Conservation (phyloP, 1,284 basidiomycete species). For the Puccinia hordei region DNA sequence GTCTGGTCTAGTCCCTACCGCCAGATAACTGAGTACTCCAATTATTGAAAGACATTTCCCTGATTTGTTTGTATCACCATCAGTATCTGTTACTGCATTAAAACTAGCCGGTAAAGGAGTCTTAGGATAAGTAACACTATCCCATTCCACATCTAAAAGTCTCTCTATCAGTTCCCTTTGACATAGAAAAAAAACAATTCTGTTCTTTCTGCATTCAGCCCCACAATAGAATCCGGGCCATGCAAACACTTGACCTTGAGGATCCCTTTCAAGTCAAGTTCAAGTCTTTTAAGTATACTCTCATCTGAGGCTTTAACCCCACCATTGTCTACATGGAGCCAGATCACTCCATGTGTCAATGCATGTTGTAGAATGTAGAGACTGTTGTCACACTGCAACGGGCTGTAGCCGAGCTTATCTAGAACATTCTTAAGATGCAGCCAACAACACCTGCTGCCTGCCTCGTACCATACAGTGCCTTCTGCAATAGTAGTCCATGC, state of each 20-base stretch:
- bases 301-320: neutral
- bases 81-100: neutral
- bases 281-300: neutral
- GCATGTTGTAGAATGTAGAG: neutral
- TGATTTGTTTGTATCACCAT: neutral
- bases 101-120: neutral
- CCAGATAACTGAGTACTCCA: slow-evolving; percentile 14
- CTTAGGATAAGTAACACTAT: neutral
- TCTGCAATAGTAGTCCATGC: neutral
- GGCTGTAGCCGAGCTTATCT: neutral
- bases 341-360: neutral
- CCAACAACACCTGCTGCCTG: slow-evolving; percentile 40
- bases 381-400: neutral
- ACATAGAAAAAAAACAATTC: neutral
- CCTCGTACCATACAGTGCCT: slow-evolving; percentile 30
- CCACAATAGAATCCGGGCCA: neutral
- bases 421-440: neutral
- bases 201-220: neutral
- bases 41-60: neutral
- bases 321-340: slow-evolving; percentile 37
- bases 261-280: neutral
- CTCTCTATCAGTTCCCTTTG: neutral
- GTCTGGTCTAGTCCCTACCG: slow-evolving; percentile 6
- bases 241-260: neutral
- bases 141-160: neutral